phyloP scores from a whole-genome alignment of 75 land plant species.

The Cunninghamia lanceolata region DNA sequence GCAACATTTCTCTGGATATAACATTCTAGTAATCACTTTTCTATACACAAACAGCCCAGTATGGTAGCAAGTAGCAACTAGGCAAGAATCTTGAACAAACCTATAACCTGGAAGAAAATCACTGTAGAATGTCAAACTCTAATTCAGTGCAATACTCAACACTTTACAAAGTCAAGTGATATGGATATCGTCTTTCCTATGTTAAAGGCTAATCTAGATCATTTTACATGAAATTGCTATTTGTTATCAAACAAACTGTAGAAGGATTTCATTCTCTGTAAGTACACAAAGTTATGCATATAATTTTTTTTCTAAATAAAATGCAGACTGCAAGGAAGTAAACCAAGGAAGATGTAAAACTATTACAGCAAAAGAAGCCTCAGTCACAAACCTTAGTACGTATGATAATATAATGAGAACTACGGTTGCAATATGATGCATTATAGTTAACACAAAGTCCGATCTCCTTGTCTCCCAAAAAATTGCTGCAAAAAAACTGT shows the following conservation, averaged over 20 bases:
- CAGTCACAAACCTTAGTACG: slow-evolving; percentile 43
- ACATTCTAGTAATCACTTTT: background rate
- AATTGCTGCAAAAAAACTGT: slow-evolving; percentile 85
- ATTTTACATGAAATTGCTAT: background rate
- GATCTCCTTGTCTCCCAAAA: slow-evolving; percentile 97
- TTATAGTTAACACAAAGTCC: slow-evolving; percentile 83
- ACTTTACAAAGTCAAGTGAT: background rate
- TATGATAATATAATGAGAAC: slow-evolving; percentile 77
- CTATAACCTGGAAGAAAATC: background rate
- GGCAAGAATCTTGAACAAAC: slow-evolving; percentile 2
- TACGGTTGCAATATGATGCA: slow-evolving; percentile 80
- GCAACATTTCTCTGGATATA: background rate
- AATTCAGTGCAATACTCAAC: background rate
- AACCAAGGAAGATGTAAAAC: background rate
- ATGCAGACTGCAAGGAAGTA: background rate
- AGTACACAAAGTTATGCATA: background rate
- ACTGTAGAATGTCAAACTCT: background rate
- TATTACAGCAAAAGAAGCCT: background rate
- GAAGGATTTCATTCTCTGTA: background rate
- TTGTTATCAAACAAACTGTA: background rate
- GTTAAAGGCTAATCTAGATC: background rate
- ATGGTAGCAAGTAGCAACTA: background rate
- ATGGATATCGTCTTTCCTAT: background rate
- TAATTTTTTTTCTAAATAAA: background rate
- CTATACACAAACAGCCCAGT: background rate